Conservation (phyloP, 768 basidiomycete genomes). For the Cystofilobasidium bisporidii region DNA sequence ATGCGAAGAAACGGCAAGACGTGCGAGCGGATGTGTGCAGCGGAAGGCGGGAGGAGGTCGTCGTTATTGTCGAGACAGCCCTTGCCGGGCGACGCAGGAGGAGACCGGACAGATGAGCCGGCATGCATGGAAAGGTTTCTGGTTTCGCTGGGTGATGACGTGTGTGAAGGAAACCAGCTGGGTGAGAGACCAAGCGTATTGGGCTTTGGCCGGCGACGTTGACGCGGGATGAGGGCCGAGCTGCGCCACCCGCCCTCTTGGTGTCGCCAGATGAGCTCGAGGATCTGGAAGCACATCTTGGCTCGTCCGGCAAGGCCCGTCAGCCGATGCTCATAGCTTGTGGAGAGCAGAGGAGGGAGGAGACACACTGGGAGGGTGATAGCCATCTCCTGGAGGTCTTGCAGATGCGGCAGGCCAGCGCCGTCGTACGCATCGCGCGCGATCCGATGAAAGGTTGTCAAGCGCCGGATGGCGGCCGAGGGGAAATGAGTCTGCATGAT, state of each 20-base stretch:
- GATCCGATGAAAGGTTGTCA: not conserved
- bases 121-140: not conserved
- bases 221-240: not conserved
- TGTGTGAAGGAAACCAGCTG: not conserved
- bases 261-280: not conserved
- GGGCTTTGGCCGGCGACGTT: not conserved
- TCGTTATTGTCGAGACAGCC: not conserved
- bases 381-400: not conserved
- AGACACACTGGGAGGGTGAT: not conserved
- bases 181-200: not conserved
- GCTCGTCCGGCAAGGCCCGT: not conserved
- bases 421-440: not conserved
- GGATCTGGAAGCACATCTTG: not conserved
- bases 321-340: too few species aligned
- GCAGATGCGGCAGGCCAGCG: not conserved
- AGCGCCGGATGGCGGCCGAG: not conserved
- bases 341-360: not conserved
- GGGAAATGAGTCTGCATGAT: not conserved
- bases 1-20: not conserved
- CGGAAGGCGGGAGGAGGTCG: not conserved
- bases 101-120: not conserved
- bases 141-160: not conserved
- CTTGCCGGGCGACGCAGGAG: not conserved
- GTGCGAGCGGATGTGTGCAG: not conserved
- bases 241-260: not conserved